Conservation (phyloP, 345 rosid genomes). For the Noccaea caerulescens region DNA sequence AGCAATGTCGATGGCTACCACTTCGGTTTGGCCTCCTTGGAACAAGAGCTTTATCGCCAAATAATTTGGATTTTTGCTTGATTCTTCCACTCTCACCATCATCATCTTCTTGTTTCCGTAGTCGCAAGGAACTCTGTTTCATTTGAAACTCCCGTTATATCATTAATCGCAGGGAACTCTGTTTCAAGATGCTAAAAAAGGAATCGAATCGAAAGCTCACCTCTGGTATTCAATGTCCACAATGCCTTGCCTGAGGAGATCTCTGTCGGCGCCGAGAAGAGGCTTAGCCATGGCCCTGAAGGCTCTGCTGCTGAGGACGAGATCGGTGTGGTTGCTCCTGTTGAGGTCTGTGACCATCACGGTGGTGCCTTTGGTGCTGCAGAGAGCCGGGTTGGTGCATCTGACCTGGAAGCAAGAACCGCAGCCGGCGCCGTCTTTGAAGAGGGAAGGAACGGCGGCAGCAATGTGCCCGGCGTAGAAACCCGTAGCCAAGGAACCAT, state of each 20-base stretch:
- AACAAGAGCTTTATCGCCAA: conserved; percentile 71
- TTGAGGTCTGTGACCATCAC: conserved; percentile 77
- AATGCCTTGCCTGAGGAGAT: conserved; percentile 60
- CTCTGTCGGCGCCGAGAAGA: conserved; percentile 46
- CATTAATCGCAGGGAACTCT: conserved; percentile 74
- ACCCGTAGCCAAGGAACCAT: conserved; percentile 68
- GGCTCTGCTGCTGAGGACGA: conserved; percentile 85
- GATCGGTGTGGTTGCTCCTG: conserved; percentile 62
- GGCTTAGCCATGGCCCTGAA: conserved; percentile 77
- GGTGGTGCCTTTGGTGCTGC: conserved; percentile 65
- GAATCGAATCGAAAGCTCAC: conserved; percentile 30
- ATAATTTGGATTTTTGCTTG: conserved; percentile 75
- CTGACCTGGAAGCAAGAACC: conserved; percentile 94
- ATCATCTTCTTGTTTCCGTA: conserved; percentile 69
- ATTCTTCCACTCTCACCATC: conserved; percentile 87
- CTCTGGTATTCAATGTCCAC: conserved; percentile 82
- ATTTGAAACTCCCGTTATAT: neutral
- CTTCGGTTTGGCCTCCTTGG: conserved; percentile 96
- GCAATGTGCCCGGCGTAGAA: conserved; percentile 78
- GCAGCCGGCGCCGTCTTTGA: conserved; percentile 86
- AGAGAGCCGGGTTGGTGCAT: conserved; percentile 65
- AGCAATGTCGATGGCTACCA: conserved; percentile 79
- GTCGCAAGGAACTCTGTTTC: conserved; percentile 78
- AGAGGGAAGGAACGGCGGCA: conserved; percentile 68
- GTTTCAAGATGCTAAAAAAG: conserved; percentile 5